These are phyloP conservation scores for Vanderwaltozyma verrucispora DNA, from an alignment of 805 yeast genomes.

Conservation along the genomic window DNA sequence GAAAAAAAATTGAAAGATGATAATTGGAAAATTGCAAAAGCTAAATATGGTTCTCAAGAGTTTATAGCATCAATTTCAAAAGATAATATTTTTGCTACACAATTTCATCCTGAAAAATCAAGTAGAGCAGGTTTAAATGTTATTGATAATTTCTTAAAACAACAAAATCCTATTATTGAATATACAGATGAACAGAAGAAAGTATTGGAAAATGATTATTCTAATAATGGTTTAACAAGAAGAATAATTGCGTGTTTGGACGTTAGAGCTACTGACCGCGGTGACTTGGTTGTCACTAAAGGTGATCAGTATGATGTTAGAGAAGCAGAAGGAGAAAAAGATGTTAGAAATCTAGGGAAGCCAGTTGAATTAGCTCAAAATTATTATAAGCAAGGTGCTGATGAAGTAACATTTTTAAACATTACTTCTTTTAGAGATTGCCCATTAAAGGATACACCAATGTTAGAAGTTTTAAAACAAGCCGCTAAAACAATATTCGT, in stretches of 20 bases:
- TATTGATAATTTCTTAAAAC: slow-evolving; percentile 57
- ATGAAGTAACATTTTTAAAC: slow-evolving; percentile 88
- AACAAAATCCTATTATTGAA: slow-evolving; percentile 15
- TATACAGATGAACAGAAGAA: slow-evolving; percentile 17
- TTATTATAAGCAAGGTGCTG: slow-evolving; percentile 92
- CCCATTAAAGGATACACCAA: slow-evolving; percentile 87
- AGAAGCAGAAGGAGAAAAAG: slow-evolving; percentile 43
- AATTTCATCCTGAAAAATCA: slow-evolving; percentile 98
- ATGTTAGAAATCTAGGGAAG: slow-evolving; percentile 88
- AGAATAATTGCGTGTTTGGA: slow-evolving; percentile 94
- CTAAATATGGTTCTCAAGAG: slow-evolving; percentile 65
- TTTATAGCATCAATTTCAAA: slow-evolving; percentile 76
- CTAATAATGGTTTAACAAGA: slow-evolving; percentile 63
- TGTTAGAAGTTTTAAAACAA: slow-evolving; percentile 75
- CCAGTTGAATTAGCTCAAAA: slow-evolving; percentile 91
- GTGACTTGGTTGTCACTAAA: slow-evolving; percentile 94
- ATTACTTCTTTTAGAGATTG: slow-evolving; percentile 94
- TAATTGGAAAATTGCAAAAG: slow-evolving; percentile 66
- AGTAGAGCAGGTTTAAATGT: slow-evolving; percentile 82
- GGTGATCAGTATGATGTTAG: slow-evolving; percentile 98
- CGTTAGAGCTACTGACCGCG: slow-evolving; percentile 89
- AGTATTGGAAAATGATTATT: slow-evolving; percentile 26
- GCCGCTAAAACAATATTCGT: slow-evolving; percentile 91
- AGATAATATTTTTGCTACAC: slow-evolving; percentile 85
- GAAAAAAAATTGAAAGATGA: slow-evolving; percentile 24